Evolutionary conservation across 139 green algal species (phyloP).

Genomic region (Chlamydomonas incerta): DNA sequence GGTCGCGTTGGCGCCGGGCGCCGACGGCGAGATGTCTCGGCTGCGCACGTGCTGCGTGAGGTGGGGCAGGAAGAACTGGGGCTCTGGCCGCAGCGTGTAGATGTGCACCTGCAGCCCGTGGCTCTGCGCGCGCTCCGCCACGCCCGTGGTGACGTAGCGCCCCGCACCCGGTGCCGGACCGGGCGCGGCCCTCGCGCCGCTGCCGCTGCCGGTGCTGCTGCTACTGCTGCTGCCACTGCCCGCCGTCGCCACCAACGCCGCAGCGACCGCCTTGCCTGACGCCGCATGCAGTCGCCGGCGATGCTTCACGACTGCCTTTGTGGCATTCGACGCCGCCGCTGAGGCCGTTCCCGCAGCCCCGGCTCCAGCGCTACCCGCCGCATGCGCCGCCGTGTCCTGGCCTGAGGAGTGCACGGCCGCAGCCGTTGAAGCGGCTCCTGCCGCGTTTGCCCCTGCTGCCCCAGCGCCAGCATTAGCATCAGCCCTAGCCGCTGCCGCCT

Average conservation of each 20-base stretch:
- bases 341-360: too few relatives aligned
- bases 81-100: conserved; percentile 47
- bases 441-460: background rate
- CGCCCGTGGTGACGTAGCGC: conserved; percentile 21
- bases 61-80: conserved; percentile 47
- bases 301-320: background rate
- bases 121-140: conserved; percentile 23
- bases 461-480: background rate
- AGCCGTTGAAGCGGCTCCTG: background rate
- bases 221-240: too few relatives aligned
- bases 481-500: background rate
- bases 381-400: too few relatives aligned
- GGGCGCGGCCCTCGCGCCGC: too few relatives aligned
- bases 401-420: too few relatives aligned
- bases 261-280: too few relatives aligned
- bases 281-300: background rate
- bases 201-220: too few relatives aligned
- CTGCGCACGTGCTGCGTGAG: conserved; percentile 2
- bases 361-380: too few relatives aligned
- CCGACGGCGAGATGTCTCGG: background rate
- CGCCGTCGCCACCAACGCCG: background rate
- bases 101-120: conserved; percentile 34
- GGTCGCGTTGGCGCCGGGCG: background rate
- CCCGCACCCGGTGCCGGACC: background rate
- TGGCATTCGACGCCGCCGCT: too few relatives aligned